Evolutionary conservation across 306 rosid species (phyloP).

Genomic region (Trichosanthes cucumerina): DNA sequence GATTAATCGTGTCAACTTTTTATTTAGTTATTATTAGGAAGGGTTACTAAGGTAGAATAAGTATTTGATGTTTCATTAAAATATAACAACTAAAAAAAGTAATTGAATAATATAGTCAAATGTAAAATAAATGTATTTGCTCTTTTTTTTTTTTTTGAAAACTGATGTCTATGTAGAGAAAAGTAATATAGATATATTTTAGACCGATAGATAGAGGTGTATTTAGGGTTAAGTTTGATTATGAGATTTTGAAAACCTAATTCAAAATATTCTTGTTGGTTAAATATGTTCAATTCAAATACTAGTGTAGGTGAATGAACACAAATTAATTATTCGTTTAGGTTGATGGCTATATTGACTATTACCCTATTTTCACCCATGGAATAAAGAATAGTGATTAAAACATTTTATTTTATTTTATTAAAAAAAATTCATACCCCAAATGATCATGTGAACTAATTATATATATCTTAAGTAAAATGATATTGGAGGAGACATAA

Average conservation of each 20-base stretch:
- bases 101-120: neutral
- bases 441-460: too few relatives aligned
- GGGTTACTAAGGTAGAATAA: neutral
- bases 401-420: too few relatives aligned
- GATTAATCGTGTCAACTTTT: neutral
- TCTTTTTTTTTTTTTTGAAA: neutral
- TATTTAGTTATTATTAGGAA: neutral
- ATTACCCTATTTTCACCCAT: too few relatives aligned
- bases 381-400: too few relatives aligned
- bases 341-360: neutral
- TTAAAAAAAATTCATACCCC: too few relatives aligned
- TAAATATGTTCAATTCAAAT: neutral
- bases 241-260: neutral
- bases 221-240: neutral
- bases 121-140: neutral
- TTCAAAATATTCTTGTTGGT: neutral
- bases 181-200: neutral
- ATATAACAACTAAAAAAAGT: neutral
- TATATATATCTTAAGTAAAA: too few relatives aligned
- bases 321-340: neutral
- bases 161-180: neutral
- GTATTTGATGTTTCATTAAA: neutral
- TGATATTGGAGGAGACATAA: too few relatives aligned
- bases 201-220: too few relatives aligned
- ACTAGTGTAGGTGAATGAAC: neutral